A percentile compares a stretch with the other conserved stretches of the same genome.
Evolutionary conservation across 768 basidiomycete species (phyloP).

Genomic region (Kwoniella pini): DNA sequence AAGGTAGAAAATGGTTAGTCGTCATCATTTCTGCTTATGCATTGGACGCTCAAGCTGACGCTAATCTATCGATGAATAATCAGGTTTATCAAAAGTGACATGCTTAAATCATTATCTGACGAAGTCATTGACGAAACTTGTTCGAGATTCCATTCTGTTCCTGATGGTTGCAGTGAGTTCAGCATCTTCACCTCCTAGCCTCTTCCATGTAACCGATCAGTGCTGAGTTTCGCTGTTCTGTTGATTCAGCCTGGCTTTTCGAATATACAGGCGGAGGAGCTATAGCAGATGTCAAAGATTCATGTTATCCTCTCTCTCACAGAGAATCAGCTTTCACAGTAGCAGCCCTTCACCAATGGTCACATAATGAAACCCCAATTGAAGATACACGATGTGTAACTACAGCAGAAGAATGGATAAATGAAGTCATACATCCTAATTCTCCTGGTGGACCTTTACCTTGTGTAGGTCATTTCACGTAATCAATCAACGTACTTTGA

Average conservation of each 20-base stretch:
- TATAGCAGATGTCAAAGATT: constrained; percentile 67
- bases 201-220: neutral
- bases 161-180: constrained; percentile 84
- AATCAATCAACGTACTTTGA: no score
- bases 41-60: neutral
- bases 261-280: constrained; percentile 80
- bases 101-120: constrained; percentile 81
- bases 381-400: constrained; percentile 77
- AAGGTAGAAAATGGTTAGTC: constrained; percentile 62
- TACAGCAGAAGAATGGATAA: constrained; percentile 89
- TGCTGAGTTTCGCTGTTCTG: neutral
- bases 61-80: neutral
- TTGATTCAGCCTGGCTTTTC: constrained; percentile 73
- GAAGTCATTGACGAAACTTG: constrained; percentile 83
- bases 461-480: constrained; percentile 62
- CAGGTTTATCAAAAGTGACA: constrained; percentile 82
- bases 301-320: constrained; percentile 73
- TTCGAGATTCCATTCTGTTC: constrained; percentile 74
- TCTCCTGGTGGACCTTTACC: constrained; percentile 79
- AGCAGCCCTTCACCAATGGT: constrained; percentile 90
- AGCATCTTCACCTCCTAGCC: neutral
- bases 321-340: constrained; percentile 81
- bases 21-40: neutral
- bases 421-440: constrained; percentile 68
- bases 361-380: constrained; percentile 63